These are phyloP conservation scores for Maudiozyma humilis DNA, from an alignment of 1,139 yeast species.

Conservation along the genomic window DNA sequence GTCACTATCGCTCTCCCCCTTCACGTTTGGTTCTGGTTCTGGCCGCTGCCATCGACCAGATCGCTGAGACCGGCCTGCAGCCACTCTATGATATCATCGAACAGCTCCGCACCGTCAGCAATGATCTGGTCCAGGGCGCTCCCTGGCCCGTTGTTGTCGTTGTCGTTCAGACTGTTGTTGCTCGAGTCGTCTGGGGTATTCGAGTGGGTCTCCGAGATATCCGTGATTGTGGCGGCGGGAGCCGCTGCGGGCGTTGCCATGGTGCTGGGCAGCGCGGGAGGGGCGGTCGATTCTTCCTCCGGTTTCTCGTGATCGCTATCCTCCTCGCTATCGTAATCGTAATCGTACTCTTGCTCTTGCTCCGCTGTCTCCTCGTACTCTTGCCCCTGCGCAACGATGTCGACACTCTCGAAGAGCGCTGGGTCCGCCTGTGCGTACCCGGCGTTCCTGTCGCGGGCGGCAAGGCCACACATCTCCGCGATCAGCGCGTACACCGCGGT, in stretches of 20 bases:
- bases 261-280: no score
- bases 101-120: constrained; percentile 14
- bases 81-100: constrained; percentile 14
- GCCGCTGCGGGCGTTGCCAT: not conserved
- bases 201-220: not conserved
- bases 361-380: not conserved
- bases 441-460: constrained; percentile 3
- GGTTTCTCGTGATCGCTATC: not conserved
- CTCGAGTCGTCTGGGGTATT: no score
- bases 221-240: not conserved
- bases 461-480: constrained; percentile 51
- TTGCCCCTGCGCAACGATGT: not conserved
- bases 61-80: constrained; percentile 1
- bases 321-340: not conserved
- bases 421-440: not conserved
- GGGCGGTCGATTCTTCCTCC: not conserved
- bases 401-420: not conserved
- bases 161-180: not conserved
- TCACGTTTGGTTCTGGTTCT: not conserved
- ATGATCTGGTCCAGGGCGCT: constrained; percentile 7
- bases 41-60: not conserved
- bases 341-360: not conserved
- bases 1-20: no score
- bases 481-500: constrained; percentile 65
- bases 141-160: not conserved